Evolutionary conservation across 1,284 basidiomycete genomes (phyloP).

Genomic region (Sanghuangporus baumii): DNA sequence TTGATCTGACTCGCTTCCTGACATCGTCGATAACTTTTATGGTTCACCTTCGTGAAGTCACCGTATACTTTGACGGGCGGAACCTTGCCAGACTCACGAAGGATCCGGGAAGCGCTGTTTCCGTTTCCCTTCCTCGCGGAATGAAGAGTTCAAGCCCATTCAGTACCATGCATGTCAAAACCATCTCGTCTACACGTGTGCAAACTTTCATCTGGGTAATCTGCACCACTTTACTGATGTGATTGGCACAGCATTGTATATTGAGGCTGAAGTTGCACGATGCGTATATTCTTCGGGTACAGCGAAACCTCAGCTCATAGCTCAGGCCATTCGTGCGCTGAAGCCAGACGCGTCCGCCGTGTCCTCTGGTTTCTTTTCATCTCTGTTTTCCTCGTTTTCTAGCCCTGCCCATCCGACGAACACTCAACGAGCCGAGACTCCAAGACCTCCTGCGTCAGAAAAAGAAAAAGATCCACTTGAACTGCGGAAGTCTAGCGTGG

Average conservation of each 20-base stretch:
- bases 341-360: slow-evolving; percentile 29
- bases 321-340: slow-evolving; percentile 29
- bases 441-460: slow-evolving; percentile 34
- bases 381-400: slow-evolving; percentile 63
- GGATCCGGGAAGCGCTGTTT: slow-evolving; percentile 52
- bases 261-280: slow-evolving; percentile 79
- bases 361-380: slow-evolving; percentile 69
- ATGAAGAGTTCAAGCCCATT: slow-evolving; percentile 42
- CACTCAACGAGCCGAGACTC: slow-evolving; percentile 35
- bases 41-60: slow-evolving; percentile 71
- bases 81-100: slow-evolving; percentile 76
- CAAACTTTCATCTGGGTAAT: neutral
- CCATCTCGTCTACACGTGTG: slow-evolving; percentile 63
- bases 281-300: slow-evolving; percentile 75
- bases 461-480: slow-evolving; percentile 50
- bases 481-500: slow-evolving; percentile 59
- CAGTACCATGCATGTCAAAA: slow-evolving; percentile 63
- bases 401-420: slow-evolving; percentile 31
- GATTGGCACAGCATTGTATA: slow-evolving; percentile 54
- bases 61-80: slow-evolving; percentile 76
- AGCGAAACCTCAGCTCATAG: slow-evolving; percentile 43
- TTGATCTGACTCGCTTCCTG: slow-evolving; percentile 88
- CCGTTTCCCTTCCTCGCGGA: slow-evolving; percentile 43
- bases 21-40: slow-evolving; percentile 95
- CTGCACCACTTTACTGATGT: neutral